These are phyloP conservation scores for Ogataea haglerorum DNA, from an alignment of 805 yeast species.

Conservation along the genomic window DNA sequence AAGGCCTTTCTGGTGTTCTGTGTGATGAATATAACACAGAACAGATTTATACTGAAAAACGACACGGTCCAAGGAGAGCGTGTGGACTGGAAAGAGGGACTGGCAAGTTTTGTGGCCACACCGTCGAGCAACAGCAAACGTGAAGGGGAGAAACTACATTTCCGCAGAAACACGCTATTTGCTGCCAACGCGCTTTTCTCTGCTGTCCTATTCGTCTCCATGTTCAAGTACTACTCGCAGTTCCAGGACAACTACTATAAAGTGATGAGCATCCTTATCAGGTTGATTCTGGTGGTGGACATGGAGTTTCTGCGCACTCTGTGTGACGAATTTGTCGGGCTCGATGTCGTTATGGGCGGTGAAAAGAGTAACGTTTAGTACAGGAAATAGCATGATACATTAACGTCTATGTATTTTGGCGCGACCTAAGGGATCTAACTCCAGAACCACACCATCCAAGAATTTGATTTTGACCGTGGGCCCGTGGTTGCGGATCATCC, in stretches of 20 bases:
- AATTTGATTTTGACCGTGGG: slow-evolving; percentile 37
- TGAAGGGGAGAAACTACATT: slow-evolving; percentile 18
- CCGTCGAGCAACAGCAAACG: slow-evolving; percentile 19
- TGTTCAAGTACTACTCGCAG: slow-evolving; percentile 21
- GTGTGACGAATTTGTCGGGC: slow-evolving; percentile 21
- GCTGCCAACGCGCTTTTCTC: slow-evolving; percentile 7
- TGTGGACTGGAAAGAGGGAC: slow-evolving; percentile 18
- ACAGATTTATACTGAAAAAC: slow-evolving; percentile 25
- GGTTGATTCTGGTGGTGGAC: slow-evolving; percentile 20
- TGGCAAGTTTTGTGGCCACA: slow-evolving; percentile 16
- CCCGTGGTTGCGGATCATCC: slow-evolving; percentile 32
- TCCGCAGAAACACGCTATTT: slow-evolving; percentile 20
- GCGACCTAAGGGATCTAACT: slow-evolving; percentile 38
- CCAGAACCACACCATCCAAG: slow-evolving; percentile 36
- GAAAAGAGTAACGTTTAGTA: slow-evolving; percentile 8
- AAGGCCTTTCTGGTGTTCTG: slow-evolving; percentile 28
- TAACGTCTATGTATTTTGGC: slow-evolving; percentile 18
- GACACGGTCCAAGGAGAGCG: slow-evolving; percentile 6
- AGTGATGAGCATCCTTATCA: slow-evolving; percentile 12
- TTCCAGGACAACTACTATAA: slow-evolving; percentile 11
- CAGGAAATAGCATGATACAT: neutral
- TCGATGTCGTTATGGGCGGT: slow-evolving; percentile 8
- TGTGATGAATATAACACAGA: slow-evolving; percentile 25
- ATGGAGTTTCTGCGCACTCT: slow-evolving; percentile 22
- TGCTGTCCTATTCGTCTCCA: slow-evolving; percentile 11